Evolutionary conservation across 768 basidiomycete species (phyloP).

Genomic region (Lactifluus rugatus): DNA sequence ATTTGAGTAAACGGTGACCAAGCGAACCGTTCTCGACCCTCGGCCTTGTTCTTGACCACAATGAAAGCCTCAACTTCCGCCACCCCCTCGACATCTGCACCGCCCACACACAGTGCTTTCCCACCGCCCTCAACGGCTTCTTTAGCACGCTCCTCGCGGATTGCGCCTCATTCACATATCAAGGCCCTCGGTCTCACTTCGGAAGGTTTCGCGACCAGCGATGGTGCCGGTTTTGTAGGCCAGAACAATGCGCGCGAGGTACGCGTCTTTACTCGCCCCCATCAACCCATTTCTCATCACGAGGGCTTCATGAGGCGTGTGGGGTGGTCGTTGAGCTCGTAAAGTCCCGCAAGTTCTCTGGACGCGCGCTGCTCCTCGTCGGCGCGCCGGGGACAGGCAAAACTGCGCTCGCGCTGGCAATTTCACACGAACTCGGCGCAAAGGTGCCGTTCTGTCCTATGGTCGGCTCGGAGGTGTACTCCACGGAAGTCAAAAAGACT

Average conservation of each 20-base stretch:
- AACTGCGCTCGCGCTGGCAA: constrained; percentile 91
- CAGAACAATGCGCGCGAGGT: constrained; percentile 89
- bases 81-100: constrained; percentile 23
- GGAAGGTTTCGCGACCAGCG: constrained; percentile 67
- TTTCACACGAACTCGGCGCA: constrained; percentile 86
- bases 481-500: constrained; percentile 96
- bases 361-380: constrained; percentile 82
- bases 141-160: constrained; percentile 61
- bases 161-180: constrained; percentile 92
- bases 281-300: background rate
- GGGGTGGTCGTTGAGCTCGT: constrained; percentile 85
- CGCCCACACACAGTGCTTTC: constrained; percentile 53
- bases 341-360: constrained; percentile 88
- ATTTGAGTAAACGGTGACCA: too few relatives aligned
- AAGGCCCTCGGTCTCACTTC: constrained; percentile 86
- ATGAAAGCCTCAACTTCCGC: constrained; percentile 19
- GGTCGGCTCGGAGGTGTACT: constrained; percentile 97
- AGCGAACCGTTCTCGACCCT: background rate
- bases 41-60: background rate
- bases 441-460: constrained; percentile 98
- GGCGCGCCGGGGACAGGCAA: constrained; percentile 98
- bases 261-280: constrained; percentile 15
- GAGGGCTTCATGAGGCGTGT: constrained; percentile 54
- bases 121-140: constrained; percentile 56
- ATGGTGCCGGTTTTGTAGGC: constrained; percentile 83